Base-by-base conservation (phyloP, 2,329 filamentous ascomycete species). In the Penicillium palitans region DNA sequence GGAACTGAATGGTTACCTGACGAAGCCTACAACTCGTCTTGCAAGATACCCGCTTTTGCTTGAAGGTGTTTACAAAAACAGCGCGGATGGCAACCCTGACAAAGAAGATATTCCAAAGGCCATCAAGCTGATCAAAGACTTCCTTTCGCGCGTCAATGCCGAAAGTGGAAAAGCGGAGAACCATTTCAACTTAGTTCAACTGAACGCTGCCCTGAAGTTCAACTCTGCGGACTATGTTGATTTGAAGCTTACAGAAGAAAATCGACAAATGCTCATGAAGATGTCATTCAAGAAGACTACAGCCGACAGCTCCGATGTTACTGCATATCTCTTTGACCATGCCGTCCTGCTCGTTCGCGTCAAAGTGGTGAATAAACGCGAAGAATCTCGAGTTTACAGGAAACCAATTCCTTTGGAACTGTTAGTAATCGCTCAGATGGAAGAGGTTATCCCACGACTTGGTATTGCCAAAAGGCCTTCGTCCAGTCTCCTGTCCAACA, bases 131-230 rank as follows among this genome's bases (percentile, higher is more conserved):
- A 97, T 99, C 77, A 88, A 91, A 68, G 90, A 93, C 66, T 89
- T 96, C 66, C 79, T 99, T 50, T 89, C 86, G 52, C 85, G 90
- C 63, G 95, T 99, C 71, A 99, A 99, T 70, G 85, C 90, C 15
- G 95, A 98, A 75, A 96, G 92, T 65, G 95, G 95, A 68, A 97
- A 96, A 79, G 92, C 95, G 0, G 95, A 99, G 76, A 99, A 99
- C 72, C 89, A 95, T 52, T 98, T 96, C 82, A 98, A 98, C 73
- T 80, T 99, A 57, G 89, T 93, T 74, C 90, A 92, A 66, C 83
- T 99, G 33, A 95, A 97, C 72, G 88, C 95, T 66, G 90, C 96
- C 68, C 85, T 99, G 63, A 91, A 93, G 62, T 99, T 96, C 82
- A 86, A 89, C 42, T 88, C 90, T 1, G 91, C 91, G 62, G 93